Evolutionary conservation across 2,329 filamentous ascomycete species (phyloP).

Genomic region (Clarireedia hainanense): DNA sequence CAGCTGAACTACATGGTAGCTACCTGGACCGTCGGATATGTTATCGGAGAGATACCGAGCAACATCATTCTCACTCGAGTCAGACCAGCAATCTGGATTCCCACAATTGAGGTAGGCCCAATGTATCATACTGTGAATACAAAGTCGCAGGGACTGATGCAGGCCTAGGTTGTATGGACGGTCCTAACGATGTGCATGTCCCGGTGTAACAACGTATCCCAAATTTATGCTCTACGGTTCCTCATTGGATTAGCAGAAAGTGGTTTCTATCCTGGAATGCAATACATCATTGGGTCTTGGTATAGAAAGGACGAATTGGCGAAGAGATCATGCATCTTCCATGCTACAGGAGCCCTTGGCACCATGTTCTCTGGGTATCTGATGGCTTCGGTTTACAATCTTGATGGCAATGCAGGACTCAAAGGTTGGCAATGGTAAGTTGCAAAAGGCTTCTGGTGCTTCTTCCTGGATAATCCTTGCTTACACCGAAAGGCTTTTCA

Average conservation of each 20-base stretch:
- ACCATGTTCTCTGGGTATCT: slow-evolving; percentile 37
- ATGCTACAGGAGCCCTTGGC: slow-evolving; percentile 49
- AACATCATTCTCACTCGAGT: slow-evolving; percentile 41
- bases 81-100: slow-evolving; percentile 7
- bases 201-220: slow-evolving; percentile 18
- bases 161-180: slow-evolving; percentile 2
- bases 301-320: slow-evolving; percentile 32
- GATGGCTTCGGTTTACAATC: slow-evolving; percentile 35
- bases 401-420: slow-evolving; percentile 32
- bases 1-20: slow-evolving; percentile 29
- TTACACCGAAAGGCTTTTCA: slow-evolving; percentile 29
- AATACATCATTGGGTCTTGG: slow-evolving; percentile 51
- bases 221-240: slow-evolving; percentile 33
- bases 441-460: background rate
- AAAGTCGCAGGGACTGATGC: background rate
- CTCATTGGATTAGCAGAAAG: slow-evolving; percentile 42
- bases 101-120: background rate
- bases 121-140: background rate
- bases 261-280: slow-evolving; percentile 42
- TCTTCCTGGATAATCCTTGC: background rate
- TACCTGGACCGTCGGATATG: slow-evolving; percentile 37
- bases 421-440: slow-evolving; percentile 31
- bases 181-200: slow-evolving; percentile 6
- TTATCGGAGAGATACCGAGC: slow-evolving; percentile 42
- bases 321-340: slow-evolving; percentile 49